These are phyloP conservation scores for Solanum pinnatisectum DNA, from an alignment of 257 asterid genomes.

Conservation along the genomic window DNA sequence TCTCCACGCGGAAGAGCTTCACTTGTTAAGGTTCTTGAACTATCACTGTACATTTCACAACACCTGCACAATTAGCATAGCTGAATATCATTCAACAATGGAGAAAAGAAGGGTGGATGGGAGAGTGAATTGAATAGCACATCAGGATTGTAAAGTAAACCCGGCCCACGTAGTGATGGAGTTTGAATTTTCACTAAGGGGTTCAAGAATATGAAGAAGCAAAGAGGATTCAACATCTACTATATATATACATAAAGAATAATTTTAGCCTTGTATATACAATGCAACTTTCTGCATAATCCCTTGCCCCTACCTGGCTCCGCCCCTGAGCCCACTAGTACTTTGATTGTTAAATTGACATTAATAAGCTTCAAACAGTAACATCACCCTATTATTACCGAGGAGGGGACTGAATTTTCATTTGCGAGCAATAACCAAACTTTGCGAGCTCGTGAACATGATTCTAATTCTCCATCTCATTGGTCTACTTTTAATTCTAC, in stretches of 20 bases:
- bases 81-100: background rate
- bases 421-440: background rate
- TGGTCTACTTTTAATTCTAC: background rate
- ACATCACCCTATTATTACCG: background rate
- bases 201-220: background rate
- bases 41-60: background rate
- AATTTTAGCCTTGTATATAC: background rate
- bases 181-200: background rate
- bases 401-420: background rate
- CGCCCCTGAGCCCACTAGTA: background rate
- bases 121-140: background rate
- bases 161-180: background rate
- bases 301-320: background rate
- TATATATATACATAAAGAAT: background rate
- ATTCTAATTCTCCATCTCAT: background rate
- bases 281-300: background rate
- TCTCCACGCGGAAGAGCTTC: background rate
- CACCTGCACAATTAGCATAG: background rate
- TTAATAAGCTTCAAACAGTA: background rate
- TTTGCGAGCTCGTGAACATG: background rate
- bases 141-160: background rate
- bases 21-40: background rate
- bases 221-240: background rate
- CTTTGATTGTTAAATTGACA: background rate
- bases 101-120: background rate